Conservation (phyloP, 2,329 filamentous ascomycete genomes). For the Metarhizium robertsii region DNA sequence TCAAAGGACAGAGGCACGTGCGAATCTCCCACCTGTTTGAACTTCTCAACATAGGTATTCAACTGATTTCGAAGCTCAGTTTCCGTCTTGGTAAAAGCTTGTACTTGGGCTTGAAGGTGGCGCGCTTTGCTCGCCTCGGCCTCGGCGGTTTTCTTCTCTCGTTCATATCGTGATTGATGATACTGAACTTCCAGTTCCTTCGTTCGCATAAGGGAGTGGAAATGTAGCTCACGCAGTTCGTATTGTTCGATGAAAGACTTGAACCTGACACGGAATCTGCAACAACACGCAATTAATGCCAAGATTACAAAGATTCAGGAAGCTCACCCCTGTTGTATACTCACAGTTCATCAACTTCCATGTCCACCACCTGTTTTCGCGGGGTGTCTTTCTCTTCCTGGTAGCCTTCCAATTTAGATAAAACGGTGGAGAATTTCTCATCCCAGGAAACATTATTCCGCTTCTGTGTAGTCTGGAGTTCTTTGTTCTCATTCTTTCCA, state of each 20-base stretch:
- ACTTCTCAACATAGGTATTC: conserved; percentile 98
- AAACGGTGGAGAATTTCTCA: conserved; percentile 68
- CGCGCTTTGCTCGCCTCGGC: conserved; percentile 70
- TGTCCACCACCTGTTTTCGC: conserved; percentile 69
- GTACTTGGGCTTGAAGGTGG: conserved; percentile 82
- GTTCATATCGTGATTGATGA: conserved; percentile 79
- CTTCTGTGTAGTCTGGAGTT: conserved; percentile 76
- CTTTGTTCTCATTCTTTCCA: conserved; percentile 78
- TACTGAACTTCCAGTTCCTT: conserved; percentile 95
- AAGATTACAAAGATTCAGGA: neutral
- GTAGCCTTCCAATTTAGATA: conserved; percentile 79
- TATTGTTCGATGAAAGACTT: conserved; percentile 96
- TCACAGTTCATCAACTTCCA: conserved; percentile 84
- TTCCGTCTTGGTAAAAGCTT: conserved; percentile 93
- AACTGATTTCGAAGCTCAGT: conserved; percentile 88
- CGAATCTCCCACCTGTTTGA: conserved; percentile 74
- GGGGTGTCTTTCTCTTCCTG: conserved; percentile 81
- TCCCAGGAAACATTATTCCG: conserved; percentile 76
- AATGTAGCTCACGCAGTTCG: conserved; percentile 89
- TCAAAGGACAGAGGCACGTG: neutral
- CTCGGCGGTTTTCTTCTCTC: conserved; percentile 82
- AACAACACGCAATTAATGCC: conserved; percentile 7
- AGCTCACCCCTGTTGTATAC: conserved; percentile 19
- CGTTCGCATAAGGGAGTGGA: conserved; percentile 81
- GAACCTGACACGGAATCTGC: conserved; percentile 73